Conservation (phyloP, 495 filamentous ascomycete genomes). For the Daldinia decipiens region DNA sequence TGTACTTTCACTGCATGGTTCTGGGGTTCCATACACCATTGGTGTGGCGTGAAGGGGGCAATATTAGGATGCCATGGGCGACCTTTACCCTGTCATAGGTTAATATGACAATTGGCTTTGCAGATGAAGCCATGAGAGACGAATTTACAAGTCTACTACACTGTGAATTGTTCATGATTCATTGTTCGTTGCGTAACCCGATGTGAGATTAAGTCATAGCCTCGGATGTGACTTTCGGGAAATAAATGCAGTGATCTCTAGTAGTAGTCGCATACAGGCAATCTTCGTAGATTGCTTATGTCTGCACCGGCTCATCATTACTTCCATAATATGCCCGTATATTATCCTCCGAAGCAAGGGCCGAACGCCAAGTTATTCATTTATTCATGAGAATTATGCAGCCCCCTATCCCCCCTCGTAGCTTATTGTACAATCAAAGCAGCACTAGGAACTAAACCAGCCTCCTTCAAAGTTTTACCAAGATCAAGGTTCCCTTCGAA, state of each 20-base stretch:
- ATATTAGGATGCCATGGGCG: conserved; percentile 49
- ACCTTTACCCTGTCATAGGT: conserved; percentile 51
- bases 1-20: conserved; percentile 67
- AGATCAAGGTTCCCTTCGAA: conserved; percentile 81
- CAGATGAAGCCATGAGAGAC: conserved; percentile 38
- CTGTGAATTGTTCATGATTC: conserved; percentile 31
- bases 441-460: conserved; percentile 87
- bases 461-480: conserved; percentile 89
- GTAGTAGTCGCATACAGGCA: too few relatives aligned
- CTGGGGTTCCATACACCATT: conserved; percentile 53
- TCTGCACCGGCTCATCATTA: neutral
- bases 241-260: conserved; percentile 14
- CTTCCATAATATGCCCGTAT: conserved; percentile 14
- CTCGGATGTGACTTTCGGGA: conserved; percentile 10
- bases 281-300: conserved; percentile 3
- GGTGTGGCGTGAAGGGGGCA: conserved; percentile 54
- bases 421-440: conserved; percentile 77
- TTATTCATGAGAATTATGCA: conserved; percentile 28
- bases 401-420: neutral
- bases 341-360: conserved; percentile 11
- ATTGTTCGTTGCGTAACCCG: conserved; percentile 3
- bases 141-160: conserved; percentile 32
- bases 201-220: conserved; percentile 1
- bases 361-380: conserved; percentile 41
- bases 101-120: conserved; percentile 51